Base-by-base conservation (phyloP, 2,329 filamentous ascomycete species). In the Trichoderma brevicompactum region DNA sequence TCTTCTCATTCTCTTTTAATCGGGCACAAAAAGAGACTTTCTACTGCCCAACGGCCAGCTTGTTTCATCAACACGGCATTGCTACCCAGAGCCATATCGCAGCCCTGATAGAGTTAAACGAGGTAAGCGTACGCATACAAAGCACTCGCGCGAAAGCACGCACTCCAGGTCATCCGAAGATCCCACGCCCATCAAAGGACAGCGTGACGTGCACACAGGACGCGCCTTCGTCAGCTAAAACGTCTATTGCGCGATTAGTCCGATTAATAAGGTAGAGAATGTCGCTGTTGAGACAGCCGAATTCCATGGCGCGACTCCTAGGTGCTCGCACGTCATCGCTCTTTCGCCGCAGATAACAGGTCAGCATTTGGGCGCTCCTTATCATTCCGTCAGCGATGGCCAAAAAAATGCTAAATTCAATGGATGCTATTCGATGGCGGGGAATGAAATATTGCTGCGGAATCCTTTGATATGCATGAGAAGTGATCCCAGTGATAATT, bases 161-260 rank as follows among this genome's bases (percentile, higher is more conserved):
- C 23, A 53, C 32, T 28, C 44, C 41, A 48, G 32, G 48, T 49
- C 49, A 65, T 55, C 64, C 55, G 64, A 36, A 41, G 56, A 43
- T 55, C 28, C 55, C 64, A 61, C 23, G 19, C 49, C 43, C 32
- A 44, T 52, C 63, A 49, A 61, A 3, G 48, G 64, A 7, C 49
- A 43, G 64, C 56, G 23, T 65, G 56, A 55, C 64, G 55, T 19
- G 50, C 64, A 65, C 65, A 54, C 53, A 28, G 40, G 61, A 66
- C 65, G 64, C 54, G 60, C 38, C 59, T 7, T 66, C 65, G 65
- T 66, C 65, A 66, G 52, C 52, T 15, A 55, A 59, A 61, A 46
- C 44, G 40, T 43, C 40, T 65, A 66, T 66, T 59, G 65, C 65
- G 65, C 65, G 61, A 66, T 66, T 53, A 23, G 59, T 13, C 50